These are phyloP conservation scores for Penicillium sp. DNA, from an alignment of 2,329 filamentous ascomycete genomes.

Conservation along the genomic window DNA sequence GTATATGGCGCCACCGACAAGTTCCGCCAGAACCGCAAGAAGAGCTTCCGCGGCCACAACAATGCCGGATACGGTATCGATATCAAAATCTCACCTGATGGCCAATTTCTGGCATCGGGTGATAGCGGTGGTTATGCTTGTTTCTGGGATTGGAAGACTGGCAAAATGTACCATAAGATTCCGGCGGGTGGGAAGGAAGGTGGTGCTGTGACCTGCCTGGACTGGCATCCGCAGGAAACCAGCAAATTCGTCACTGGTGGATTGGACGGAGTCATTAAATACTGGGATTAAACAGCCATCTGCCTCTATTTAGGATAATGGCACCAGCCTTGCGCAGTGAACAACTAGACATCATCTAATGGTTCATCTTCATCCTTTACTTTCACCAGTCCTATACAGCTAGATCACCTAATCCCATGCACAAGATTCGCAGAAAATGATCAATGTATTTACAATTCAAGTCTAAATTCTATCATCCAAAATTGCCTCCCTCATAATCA, in stretches of 20 bases:
- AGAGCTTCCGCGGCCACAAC: conserved; percentile 92
- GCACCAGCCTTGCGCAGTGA: conserved; percentile 9
- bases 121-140: conserved; percentile 85
- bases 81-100: conserved; percentile 80
- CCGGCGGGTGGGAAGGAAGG: conserved; percentile 63
- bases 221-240: conserved; percentile 97
- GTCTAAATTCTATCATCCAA: no score
- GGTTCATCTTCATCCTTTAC: no score
- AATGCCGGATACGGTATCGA: conserved; percentile 92
- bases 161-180: conserved; percentile 98
- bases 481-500: background rate
- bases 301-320: conserved; percentile 5
- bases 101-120: conserved; percentile 80
- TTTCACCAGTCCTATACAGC: no score
- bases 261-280: conserved; percentile 78
- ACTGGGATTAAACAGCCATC: conserved; percentile 69
- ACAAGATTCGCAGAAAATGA: no score
- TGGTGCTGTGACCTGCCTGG: conserved; percentile 73
- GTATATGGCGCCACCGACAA: conserved; percentile 93
- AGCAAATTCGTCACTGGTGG: conserved; percentile 90
- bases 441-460: no score
- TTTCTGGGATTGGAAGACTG: conserved; percentile 99
- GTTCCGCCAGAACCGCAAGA: conserved; percentile 96
- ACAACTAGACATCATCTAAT: no score
- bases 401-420: no score